Percentiles rank a stretch among this genome's conserved stretches.
phyloP scores from a whole-genome alignment of 129 eudicot species.

The Saussurea involucrata region DNA sequence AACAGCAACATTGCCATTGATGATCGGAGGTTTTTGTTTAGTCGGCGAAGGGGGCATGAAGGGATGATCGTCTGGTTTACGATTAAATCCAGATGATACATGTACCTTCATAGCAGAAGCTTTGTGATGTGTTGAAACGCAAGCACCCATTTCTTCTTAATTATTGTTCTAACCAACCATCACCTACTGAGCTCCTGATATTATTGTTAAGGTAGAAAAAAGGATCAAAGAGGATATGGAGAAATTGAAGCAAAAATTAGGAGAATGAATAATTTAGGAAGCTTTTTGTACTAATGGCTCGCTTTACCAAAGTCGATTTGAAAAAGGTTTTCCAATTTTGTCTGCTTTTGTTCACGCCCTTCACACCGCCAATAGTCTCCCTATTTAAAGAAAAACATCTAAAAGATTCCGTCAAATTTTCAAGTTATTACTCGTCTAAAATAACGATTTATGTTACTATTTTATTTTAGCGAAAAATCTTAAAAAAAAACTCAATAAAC shows the following conservation, averaged over 20 bases:
- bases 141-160: slow-evolving; percentile 24
- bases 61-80: neutral
- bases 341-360: slow-evolving; percentile 7
- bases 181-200: slow-evolving; percentile 11
- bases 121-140: slow-evolving; percentile 27
- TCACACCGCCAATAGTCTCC: neutral
- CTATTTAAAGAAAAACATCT: no score
- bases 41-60: slow-evolving; percentile 8
- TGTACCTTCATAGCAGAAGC: neutral
- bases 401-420: no score
- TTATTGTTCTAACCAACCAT: slow-evolving; percentile 21
- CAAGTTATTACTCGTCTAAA: no score
- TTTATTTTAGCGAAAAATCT: no score
- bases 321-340: slow-evolving; percentile 10
- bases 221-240: neutral
- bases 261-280: neutral
- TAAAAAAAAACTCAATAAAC: no score
- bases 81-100: slow-evolving; percentile 4
- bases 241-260: neutral
- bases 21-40: slow-evolving; percentile 19
- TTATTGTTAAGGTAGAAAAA: neutral
- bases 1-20: slow-evolving; percentile 26
- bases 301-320: neutral
- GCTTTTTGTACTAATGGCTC: neutral
- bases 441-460: no score